Evolutionary conservation across 1,139 yeast genomes (phyloP).

Genomic region (Saccharomyces hybrid): DNA sequence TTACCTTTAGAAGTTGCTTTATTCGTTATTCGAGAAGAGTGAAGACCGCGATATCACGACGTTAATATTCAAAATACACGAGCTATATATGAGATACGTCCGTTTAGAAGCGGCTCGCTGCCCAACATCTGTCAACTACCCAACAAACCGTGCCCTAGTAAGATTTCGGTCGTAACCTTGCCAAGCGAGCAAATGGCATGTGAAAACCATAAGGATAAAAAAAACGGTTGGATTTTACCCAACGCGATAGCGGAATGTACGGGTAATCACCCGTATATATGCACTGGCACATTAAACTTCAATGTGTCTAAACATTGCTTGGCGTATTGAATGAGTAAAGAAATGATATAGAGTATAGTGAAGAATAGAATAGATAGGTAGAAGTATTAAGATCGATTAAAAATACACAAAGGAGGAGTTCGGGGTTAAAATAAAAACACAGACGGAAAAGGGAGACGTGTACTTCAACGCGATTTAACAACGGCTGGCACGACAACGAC

Average conservation of each 20-base stretch:
- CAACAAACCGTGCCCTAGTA: neutral
- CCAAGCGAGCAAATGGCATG: neutral
- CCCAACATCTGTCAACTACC: conserved; percentile 3
- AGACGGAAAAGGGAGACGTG: neutral
- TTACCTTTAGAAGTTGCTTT: neutral
- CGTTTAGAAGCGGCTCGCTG: neutral
- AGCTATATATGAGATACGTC: neutral
- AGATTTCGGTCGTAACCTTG: neutral
- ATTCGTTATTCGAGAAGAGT: neutral
- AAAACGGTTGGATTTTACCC: neutral
- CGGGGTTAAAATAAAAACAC: neutral
- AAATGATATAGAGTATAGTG: neutral
- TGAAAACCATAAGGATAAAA: neutral
- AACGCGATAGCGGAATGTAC: neutral
- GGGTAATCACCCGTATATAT: neutral
- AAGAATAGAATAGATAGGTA: neutral
- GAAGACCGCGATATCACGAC: no score
- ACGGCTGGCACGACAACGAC: conserved; percentile 45
- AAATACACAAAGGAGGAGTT: neutral
- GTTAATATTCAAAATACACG: neutral
- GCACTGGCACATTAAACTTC: neutral
- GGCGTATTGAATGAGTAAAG: neutral
- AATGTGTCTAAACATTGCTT: neutral
- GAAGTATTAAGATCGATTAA: neutral
- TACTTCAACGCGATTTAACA: conserved; percentile 15